Evolutionary conservation across 2,329 filamentous ascomycete genomes (phyloP), one percentile per base, ranked within the genome.

Genomic region (Rutstroemia sp.): DNA sequence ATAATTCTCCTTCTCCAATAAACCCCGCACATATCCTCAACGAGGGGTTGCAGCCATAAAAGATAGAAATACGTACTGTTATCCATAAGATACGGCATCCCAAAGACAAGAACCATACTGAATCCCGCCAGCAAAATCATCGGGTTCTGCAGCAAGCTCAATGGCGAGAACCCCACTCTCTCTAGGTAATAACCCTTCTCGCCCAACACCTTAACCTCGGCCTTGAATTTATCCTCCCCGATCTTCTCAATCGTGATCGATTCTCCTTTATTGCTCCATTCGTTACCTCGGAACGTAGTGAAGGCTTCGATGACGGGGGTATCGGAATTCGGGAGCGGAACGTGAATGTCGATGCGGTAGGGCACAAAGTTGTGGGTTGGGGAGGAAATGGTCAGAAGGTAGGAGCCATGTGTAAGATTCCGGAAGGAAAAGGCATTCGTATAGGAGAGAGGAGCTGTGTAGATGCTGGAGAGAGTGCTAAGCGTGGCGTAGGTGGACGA

Each of bases 101-200:
- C 92, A 66, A 97, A 80, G 61, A 96, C 91, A 63, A 96, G 76
- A 5, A 76, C 85, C 76, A 96, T 83, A 60, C 86, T 90, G 40
- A 94, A 84, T 36, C 95, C 73, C 4, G 87, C 91, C 76, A 99
- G 87, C 59, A 99, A 79, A 61, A 97, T 96, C 91, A 97, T 97
- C 3, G 94, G 94, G 69, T 89, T 96, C 77, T 94, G 94, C 66
- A 96, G 77, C 56, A 96, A 84, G 57, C 81, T 82, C 57, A 96
- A 68, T n/a, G 92, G 78, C 17, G 86, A 89, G 74, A 92, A 87
- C 63, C 82, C 83, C 58, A 80, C 78, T 67, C 91, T 78, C 70
- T 89, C 83, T 65, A 88, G 76, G 64, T 89, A 96, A 72, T 88
- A 96, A 12, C 81, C 78, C 79, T 91, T 94, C 54, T 68, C 69